Evolutionary conservation across 2,329 filamentous ascomycete species (phyloP).

Genomic region (Gremmenia infestans): DNA sequence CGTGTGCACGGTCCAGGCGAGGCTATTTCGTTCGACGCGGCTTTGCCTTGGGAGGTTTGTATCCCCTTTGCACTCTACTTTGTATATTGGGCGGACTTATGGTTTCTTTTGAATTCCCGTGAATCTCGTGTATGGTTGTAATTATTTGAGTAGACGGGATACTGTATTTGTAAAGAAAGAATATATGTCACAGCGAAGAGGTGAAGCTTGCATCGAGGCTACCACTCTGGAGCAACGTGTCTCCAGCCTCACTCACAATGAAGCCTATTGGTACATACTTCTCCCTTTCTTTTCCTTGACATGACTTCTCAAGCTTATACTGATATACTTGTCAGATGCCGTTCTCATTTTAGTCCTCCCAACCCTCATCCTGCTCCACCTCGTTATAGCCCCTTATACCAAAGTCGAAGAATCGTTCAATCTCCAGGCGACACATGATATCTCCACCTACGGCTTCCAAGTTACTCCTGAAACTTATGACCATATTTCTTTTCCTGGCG

Average conservation of each 20-base stretch:
- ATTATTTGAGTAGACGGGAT: too few species aligned
- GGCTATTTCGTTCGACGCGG: conserved; percentile 11
- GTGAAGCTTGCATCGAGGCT: neutral
- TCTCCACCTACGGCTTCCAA: conserved; percentile 75
- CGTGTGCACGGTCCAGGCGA: conserved; percentile 18
- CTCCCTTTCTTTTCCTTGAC: neutral
- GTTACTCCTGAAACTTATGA: conserved; percentile 65
- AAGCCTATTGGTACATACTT: conserved; percentile 20
- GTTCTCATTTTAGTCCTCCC: conserved; percentile 55
- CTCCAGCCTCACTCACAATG: conserved; percentile 17
- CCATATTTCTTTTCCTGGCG: conserved; percentile 84
- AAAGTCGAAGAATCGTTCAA: conserved; percentile 99
- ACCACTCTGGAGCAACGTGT: neutral
- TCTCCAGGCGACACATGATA: conserved; percentile 88
- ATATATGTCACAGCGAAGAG: neutral
- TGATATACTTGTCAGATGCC: conserved; percentile 35
- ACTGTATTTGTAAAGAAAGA: neutral
- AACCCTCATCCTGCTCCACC: conserved; percentile 60
- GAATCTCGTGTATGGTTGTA: too few species aligned
- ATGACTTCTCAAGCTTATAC: neutral
- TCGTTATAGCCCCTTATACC: conserved; percentile 76
- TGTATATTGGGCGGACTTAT: neutral
- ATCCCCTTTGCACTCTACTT: neutral
- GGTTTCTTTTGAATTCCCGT: neutral
- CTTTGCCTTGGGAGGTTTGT: conserved; percentile 2